Percentiles rank a stretch among this genome's conserved stretches.
Evolutionary conservation across 106 monocot species (phyloP).

Genomic region (Triglochin maritima): DNA sequence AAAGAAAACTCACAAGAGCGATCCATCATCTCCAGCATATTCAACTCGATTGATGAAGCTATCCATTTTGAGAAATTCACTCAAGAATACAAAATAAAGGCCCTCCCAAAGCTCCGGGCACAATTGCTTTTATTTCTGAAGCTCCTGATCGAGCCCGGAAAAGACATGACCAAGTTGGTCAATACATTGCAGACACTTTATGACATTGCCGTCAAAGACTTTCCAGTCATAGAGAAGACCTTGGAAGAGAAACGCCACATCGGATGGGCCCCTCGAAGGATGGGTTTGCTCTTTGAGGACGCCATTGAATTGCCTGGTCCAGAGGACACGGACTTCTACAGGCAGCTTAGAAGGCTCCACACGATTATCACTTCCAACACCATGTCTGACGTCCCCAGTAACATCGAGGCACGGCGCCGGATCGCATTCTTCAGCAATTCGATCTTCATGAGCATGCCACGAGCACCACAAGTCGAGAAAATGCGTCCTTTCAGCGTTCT

Average conservation of each 20-base stretch:
- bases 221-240: conserved; percentile 6
- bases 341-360: conserved; percentile 19
- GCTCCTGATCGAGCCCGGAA: conserved; percentile 10
- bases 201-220: conserved; percentile 19
- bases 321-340: conserved; percentile 11
- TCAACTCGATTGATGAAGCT: conserved; percentile 6
- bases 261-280: conserved; percentile 8
- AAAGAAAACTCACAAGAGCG: conserved; percentile 6
- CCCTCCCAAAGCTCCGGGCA: conserved; percentile 1
- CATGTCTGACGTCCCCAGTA: conserved; percentile 15
- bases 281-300: conserved; percentile 18
- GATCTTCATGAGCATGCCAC: conserved; percentile 30
- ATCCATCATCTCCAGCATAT: conserved; percentile 18
- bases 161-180: conserved; percentile 8
- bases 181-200: conserved; percentile 16
- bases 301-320: conserved; percentile 6
- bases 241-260: conserved; percentile 9
- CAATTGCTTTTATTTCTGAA: conserved; percentile 9
- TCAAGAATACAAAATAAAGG: conserved; percentile 2
- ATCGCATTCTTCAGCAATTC: conserved; percentile 26
- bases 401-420: conserved; percentile 22
- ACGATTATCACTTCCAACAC: conserved; percentile 20
- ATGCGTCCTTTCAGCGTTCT: conserved; percentile 23
- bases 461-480: conserved; percentile 22
- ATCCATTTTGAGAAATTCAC: conserved; percentile 12